A percentile compares a stretch with the other conserved stretches of the same genome.
These are phyloP conservation scores for Pseudomicrostroma phylloplanum DNA, from an alignment of 1,284 basidiomycete species.

Conservation along the genomic window DNA sequence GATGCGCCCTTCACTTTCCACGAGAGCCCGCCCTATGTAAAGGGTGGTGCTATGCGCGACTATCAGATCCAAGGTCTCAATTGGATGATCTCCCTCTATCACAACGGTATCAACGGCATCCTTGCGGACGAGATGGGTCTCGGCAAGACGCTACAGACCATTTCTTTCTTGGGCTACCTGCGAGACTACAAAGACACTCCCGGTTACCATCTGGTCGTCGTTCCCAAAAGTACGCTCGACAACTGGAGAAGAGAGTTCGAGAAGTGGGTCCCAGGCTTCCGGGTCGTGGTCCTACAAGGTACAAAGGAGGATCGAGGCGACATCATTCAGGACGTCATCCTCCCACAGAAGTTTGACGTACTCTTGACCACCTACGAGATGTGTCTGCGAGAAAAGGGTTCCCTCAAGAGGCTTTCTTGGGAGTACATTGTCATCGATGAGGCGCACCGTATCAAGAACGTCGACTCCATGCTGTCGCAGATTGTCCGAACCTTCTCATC, in stretches of 20 bases:
- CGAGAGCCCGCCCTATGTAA: slow-evolving; percentile 36
- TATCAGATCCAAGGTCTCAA: slow-evolving; percentile 61
- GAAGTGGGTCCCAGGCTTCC: slow-evolving; percentile 79
- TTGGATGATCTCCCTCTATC: slow-evolving; percentile 24
- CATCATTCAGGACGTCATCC: slow-evolving; percentile 69
- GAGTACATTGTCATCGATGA: slow-evolving; percentile 99
- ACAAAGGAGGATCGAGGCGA: slow-evolving; percentile 81
- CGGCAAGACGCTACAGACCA: slow-evolving; percentile 95
- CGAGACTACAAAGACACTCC: slow-evolving; percentile 70
- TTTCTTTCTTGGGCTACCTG: slow-evolving; percentile 92
- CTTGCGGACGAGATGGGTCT: slow-evolving; percentile 66
- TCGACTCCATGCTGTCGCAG: slow-evolving; percentile 89
- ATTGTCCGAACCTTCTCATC: slow-evolving; percentile 88
- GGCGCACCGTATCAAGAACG: slow-evolving; percentile 98
- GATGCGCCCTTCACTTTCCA: slow-evolving; percentile 56
- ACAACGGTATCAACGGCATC: slow-evolving; percentile 42
- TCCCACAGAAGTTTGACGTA: slow-evolving; percentile 86
- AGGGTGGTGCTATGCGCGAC: slow-evolving; percentile 77
- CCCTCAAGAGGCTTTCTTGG: slow-evolving; percentile 89
- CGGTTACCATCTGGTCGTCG: slow-evolving; percentile 89
- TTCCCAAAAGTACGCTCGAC: slow-evolving; percentile 94
- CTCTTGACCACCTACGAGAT: slow-evolving; percentile 97
- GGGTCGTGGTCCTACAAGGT: slow-evolving; percentile 73
- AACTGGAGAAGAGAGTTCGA: slow-evolving; percentile 94
- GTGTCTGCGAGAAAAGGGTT: slow-evolving; percentile 85